Evolutionary conservation across 371 early-diverging fungal genomes (phyloP), one percentile per base, ranked within the genome.

Genomic region (Apophysomyces variabilis): DNA sequence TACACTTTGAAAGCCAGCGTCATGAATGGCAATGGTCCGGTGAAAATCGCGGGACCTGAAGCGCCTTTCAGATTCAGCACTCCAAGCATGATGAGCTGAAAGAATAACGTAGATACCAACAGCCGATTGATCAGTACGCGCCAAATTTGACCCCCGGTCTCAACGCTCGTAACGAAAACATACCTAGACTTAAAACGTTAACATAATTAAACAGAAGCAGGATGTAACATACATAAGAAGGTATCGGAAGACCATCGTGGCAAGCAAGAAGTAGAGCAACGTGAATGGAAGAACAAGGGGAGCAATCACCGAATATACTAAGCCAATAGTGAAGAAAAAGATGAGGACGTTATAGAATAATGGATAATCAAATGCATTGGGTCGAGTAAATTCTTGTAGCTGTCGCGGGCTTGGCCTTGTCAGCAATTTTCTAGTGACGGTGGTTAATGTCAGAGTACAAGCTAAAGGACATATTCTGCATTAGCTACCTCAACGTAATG

Each of bases 131-230:
- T 87, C 58, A 92, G 78, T 21, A 88, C 84, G 35, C 89, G 88
- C 87, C 90, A 93, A 77, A 93, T 92, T 18, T 83, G 83, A 14
- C 94, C 94, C 8, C 87, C 90, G 3, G 90, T 91, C 61, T 94
- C 92, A 26, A 85, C 71, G 57, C 73, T 73, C 16, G 91, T 91
- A 7, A 85, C 75, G 73, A 79, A 84, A 35, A 91, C 90, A 70
- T 89, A 90, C 73, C 65, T 67, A 61, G 43, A 18, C 8, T 32
- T 26, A 12, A 12, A 45, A 32, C 16, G 43, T 35, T 18, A 50
- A 26, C 35, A 7, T n/a, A 38, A 32, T 43, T 5, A 14, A 38
- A 61, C 61, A 60, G 16, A 32, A 14, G 37, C n/a, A 14, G 32
- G 18, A 13, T 3, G 5, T 8, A 9, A 32, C 26, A n/a, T 65